Conservation (phyloP, 495 filamentous ascomycete genomes). For the Hapsidospora chrysogenum region DNA sequence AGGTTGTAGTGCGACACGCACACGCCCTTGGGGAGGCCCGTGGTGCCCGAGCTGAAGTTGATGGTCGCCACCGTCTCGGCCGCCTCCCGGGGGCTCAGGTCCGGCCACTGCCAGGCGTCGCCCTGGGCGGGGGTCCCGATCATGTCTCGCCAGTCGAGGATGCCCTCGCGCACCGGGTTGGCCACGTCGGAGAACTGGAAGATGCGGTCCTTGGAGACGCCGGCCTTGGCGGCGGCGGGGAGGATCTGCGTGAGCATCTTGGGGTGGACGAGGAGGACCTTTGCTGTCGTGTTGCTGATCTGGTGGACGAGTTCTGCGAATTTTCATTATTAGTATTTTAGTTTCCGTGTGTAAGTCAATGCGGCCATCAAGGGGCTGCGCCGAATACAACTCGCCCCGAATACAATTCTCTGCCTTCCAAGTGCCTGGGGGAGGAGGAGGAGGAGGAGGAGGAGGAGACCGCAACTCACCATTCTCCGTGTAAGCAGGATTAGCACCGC, state of each 20-base stretch:
- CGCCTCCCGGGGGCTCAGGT: slow-evolving; percentile 17
- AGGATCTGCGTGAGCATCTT: slow-evolving; percentile 41
- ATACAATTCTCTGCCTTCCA: no score
- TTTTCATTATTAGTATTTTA: no score
- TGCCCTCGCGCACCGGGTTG: slow-evolving; percentile 19
- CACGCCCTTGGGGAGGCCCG: slow-evolving; percentile 71
- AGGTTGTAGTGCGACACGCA: slow-evolving; percentile 62
- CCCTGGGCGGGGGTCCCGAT: slow-evolving; percentile 16
- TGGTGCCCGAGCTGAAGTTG: slow-evolving; percentile 67
- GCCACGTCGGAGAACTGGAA: slow-evolving; percentile 30
- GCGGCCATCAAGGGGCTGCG: neutral
- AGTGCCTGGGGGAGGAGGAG: no score
- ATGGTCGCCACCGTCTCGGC: slow-evolving; percentile 27
- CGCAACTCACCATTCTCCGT: slow-evolving; percentile 30
- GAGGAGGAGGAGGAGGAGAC: no score
- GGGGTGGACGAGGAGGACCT: slow-evolving; percentile 41
- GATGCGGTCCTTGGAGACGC: slow-evolving; percentile 35
- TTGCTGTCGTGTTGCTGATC: slow-evolving; percentile 50
- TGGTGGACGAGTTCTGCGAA: slow-evolving; percentile 47
- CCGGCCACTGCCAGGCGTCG: slow-evolving; percentile 23
- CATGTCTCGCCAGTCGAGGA: slow-evolving; percentile 15
- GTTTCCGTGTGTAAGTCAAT: no score
- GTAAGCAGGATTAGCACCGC: slow-evolving; percentile 63
- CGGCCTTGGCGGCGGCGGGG: slow-evolving; percentile 49
- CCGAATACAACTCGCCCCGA: no score